phyloP scores from a whole-genome alignment of 2,329 filamentous ascomycete species.

The Colletotrichum costaricense region DNA sequence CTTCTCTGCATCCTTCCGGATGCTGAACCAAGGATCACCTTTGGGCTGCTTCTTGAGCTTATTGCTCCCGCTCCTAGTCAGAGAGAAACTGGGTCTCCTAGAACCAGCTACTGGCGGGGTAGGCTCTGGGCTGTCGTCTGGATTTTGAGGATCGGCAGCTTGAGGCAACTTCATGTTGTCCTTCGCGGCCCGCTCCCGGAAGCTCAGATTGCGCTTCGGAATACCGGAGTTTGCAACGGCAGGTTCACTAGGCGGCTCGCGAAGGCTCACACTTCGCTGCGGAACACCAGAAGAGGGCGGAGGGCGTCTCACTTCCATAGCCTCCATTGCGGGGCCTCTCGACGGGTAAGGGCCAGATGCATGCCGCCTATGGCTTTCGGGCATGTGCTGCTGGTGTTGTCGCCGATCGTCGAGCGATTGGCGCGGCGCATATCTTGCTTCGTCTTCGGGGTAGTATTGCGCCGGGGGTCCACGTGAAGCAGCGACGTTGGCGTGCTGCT shows the following conservation, averaged over 20 bases:
- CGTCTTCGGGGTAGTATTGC: slow-evolving; percentile 48
- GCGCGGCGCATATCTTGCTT: slow-evolving; percentile 40
- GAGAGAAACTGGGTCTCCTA: slow-evolving; percentile 43
- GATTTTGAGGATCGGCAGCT: slow-evolving; percentile 26
- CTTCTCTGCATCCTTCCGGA: slow-evolving; percentile 56
- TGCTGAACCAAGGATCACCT: slow-evolving; percentile 59
- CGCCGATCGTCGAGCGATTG: slow-evolving; percentile 35
- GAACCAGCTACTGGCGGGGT: slow-evolving; percentile 43
- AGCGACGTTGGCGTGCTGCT: slow-evolving; percentile 39
- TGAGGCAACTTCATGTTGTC: slow-evolving; percentile 52
- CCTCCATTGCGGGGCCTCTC: slow-evolving; percentile 37
- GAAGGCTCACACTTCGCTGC: slow-evolving; percentile 37
- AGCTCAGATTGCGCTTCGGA: slow-evolving; percentile 68
- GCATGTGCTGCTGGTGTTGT: slow-evolving; percentile 47
- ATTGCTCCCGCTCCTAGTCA: slow-evolving; percentile 64
- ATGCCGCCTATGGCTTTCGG: slow-evolving; percentile 43
- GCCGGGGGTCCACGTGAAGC: slow-evolving; percentile 41
- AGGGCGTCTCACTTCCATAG: slow-evolving; percentile 36
- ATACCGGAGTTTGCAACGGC: slow-evolving; percentile 40
- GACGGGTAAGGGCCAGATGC: slow-evolving; percentile 37
- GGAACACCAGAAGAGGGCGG: slow-evolving; percentile 11
- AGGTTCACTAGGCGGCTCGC: slow-evolving; percentile 18
- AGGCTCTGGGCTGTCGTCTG: slow-evolving; percentile 38
- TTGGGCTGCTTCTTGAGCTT: slow-evolving; percentile 69
- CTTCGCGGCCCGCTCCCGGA: slow-evolving; percentile 67